Conservation (phyloP, 176 grass and related monocot species). For the Ampelocalamus luodianensis region DNA sequence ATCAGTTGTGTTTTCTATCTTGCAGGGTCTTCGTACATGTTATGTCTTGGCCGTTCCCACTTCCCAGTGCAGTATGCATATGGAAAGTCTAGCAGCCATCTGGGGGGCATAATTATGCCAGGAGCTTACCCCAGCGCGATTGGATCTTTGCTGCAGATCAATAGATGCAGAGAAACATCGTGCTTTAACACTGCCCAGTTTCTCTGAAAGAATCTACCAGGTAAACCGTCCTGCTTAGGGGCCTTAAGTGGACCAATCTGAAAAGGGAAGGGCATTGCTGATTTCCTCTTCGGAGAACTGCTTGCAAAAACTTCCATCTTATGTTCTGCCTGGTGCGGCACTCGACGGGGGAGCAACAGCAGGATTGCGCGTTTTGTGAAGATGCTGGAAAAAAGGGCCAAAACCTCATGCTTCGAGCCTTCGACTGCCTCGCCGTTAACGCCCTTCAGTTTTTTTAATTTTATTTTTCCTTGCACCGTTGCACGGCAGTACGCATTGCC, state of each 20-base stretch:
- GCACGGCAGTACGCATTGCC: not conserved
- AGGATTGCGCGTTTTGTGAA: not conserved
- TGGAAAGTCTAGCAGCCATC: not conserved
- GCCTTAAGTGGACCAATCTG: not conserved
- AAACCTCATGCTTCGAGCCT: not conserved
- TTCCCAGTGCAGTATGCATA: not conserved
- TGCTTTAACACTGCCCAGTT: not conserved
- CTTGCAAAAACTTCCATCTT: not conserved
- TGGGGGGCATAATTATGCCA: not conserved
- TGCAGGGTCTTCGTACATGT: conserved; percentile 6
- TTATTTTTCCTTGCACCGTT: not conserved
- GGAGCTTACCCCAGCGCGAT: not conserved
- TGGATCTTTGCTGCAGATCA: not conserved
- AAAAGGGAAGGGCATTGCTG: not conserved
- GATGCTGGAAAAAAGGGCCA: not conserved
- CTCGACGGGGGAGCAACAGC: not conserved
- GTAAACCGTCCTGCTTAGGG: not conserved
- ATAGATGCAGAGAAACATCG: not conserved
- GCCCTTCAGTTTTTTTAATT: not conserved
- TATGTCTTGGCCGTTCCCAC: not conserved
- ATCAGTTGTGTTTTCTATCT: not conserved
- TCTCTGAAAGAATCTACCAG: not conserved
- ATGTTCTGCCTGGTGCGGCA: not conserved
- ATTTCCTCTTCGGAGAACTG: not conserved
- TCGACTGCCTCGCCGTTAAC: not conserved